Base-by-base conservation (phyloP, 2,329 filamentous ascomycete species). In the Colletotrichum magnum region DNA sequence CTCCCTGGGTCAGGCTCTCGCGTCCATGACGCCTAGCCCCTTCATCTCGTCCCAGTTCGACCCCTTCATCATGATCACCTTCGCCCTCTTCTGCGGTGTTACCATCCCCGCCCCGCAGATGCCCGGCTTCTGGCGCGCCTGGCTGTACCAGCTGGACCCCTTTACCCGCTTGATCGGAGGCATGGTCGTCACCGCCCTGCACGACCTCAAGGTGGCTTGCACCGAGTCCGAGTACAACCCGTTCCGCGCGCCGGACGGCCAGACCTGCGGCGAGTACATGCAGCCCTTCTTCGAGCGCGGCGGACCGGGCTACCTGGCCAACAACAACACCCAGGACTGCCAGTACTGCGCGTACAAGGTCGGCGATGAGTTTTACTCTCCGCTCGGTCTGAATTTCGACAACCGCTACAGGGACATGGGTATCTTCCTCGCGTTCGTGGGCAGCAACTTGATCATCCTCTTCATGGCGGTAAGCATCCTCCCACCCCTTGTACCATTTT, bases 61-160 rank as follows among this genome's bases (percentile, higher is more conserved):
- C 74, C 94, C 94, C 0, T 93, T 95, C 77, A 83, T 96, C 77
- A 91, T 94, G 79, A 93, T 96, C 78, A 90, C 92, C 68, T 95
- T 97, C 76, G 88, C 92, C 1, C 87, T 97, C 26, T 97, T 97
- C 88, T 97, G 93, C 75, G 94, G 94, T 79, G 94, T 97, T 70
- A 92, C 93, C 0, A 93, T 97, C 58, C 92, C 94, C 0, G 88
- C 90, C 50, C 88, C 91, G 0, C 90, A 93, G 79, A 97, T 97
- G 81, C 92, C 93, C 2, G 83, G 81, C 2, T 94, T 94, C 82
- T 96, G 93, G 92, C 87, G 91, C 41, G 85, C 87, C 1, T 96
- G 93, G 93, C 85, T 96, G 7, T 95, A 95, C 83, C 85, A 95
- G 79, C 89, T 97, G 16, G 90, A 94, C 76, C 94, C 94, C 3